Conservation (phyloP, 805 yeast genomes). For the Hanseniaspora occidentalis region DNA sequence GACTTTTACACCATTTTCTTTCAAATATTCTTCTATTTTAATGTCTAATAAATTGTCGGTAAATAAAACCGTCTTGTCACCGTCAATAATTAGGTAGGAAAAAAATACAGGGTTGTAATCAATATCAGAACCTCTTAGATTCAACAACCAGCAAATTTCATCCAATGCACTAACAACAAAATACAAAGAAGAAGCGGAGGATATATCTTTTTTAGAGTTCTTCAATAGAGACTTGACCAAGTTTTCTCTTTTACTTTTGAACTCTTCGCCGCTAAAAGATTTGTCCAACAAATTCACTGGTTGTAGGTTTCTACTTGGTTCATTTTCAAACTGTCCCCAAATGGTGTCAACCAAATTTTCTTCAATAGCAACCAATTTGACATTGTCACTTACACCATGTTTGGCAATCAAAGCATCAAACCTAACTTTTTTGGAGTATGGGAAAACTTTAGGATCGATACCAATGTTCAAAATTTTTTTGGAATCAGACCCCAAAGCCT, state of each 20-base stretch:
- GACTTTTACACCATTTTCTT: conserved; percentile 33
- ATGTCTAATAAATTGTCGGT: conserved; percentile 33
- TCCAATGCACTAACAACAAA: conserved; percentile 65
- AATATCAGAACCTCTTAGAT: conserved; percentile 74
- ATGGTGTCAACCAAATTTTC: conserved; percentile 62
- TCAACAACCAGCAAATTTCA: conserved; percentile 85
- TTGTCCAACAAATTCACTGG: conserved; percentile 40
- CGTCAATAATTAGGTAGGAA: conserved; percentile 40
- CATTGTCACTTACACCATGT: conserved; percentile 23
- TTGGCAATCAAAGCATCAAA: conserved; percentile 21
- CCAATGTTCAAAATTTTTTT: conserved; percentile 47
- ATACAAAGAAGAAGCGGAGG: conserved; percentile 21
- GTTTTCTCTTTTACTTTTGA: conserved; percentile 38
- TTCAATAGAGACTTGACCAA: conserved; percentile 27
- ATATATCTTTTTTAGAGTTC: conserved; percentile 10
- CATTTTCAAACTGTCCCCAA: conserved; percentile 56
- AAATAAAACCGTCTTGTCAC: conserved; percentile 36
- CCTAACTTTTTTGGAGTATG: conserved; percentile 26
- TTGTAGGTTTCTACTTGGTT: conserved; percentile 44
- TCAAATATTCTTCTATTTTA: conserved; percentile 29
- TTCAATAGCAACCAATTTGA: conserved; percentile 38
- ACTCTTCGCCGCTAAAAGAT: conserved; percentile 50
- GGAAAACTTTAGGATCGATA: conserved; percentile 69
- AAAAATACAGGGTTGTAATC: conserved; percentile 81
- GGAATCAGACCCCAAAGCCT: conserved; percentile 26